Base-by-base conservation (phyloP, 495 filamentous ascomycete genomes). In the Amphirosellinia nigrospora region DNA sequence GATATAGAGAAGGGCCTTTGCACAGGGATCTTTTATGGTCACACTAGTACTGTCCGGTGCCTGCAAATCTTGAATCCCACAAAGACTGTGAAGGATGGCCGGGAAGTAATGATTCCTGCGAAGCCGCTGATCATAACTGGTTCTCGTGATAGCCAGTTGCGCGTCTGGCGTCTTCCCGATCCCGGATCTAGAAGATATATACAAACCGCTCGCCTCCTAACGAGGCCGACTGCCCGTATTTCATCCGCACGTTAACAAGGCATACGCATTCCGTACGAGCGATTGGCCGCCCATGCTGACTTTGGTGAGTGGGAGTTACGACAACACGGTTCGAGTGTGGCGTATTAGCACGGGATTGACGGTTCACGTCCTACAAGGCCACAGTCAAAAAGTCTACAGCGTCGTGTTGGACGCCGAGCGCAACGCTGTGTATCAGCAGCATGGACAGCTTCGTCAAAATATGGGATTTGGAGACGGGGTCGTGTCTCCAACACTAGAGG, bases 361-460 rank as follows among this genome's bases (percentile, higher is more conserved):
- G n/a, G 71, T 96, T 10, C 92, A 97, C 72, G 89, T 93, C n/a
- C 83, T 99, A 9, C 87, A 90, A 67, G 96, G 96, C 2, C 96
- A 99, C 77, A 86, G 87, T 6, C 89, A 94, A 78, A 99, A 99
- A 79, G 96, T 99, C 3, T 99, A 99, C 71, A 98, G 94, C 70
- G 96, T 99, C 28, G 96, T 99, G 26, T 82, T 98, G 45, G 96
- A 99, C 77, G 91, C 93, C 71, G 90, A 92, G 74, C 90, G 96
- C 64, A 97, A 95, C 71, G 94, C 52, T 99, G 96, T 80, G 98
- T 99, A 77, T 97, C 94, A 75, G 96, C 46, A 97, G 94, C 15
- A 99, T 99, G 96, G 96, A 99, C 72, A 97, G 96, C 75, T 84
- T 93, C 73, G 95, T 99, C 72, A 98, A 98, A 82, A 93, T 99